phyloP scores from a whole-genome alignment of 805 yeast genomes.

The Ogataea paraovalis region DNA sequence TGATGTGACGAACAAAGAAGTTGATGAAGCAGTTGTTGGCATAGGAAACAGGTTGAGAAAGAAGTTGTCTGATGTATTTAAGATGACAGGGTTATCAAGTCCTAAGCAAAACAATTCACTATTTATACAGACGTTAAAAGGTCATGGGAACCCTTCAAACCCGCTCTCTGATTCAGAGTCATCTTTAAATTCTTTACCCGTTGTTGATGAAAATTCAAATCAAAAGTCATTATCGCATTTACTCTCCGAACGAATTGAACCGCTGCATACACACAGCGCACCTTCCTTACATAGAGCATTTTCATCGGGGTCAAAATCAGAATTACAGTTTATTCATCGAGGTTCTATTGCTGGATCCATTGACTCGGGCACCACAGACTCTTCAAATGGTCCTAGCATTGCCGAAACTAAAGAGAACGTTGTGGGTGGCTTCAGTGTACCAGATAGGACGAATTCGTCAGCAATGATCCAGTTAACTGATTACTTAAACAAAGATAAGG shows the following conservation, averaged over 20 bases:
- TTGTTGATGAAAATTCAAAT: not conserved
- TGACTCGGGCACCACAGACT: constrained; percentile 3
- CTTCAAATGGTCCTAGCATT: constrained; percentile 25
- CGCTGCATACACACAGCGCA: not conserved
- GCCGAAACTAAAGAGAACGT: constrained; percentile 22
- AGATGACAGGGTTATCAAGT: constrained; percentile 14
- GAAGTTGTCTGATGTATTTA: constrained; percentile 42
- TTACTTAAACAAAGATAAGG: constrained; percentile 13
- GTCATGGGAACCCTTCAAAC: constrained; percentile 12
- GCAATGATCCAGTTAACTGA: constrained; percentile 21
- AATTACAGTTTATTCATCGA: constrained; percentile 6
- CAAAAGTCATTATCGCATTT: not conserved
- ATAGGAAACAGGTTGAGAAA: constrained; percentile 62
- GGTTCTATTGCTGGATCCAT: constrained; percentile 18
- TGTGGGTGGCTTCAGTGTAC: constrained; percentile 14
- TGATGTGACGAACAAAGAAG: constrained; percentile 61
- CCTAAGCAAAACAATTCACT: constrained; percentile 14
- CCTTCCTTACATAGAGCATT: not conserved
- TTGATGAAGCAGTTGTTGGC: constrained; percentile 78
- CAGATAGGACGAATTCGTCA: constrained; percentile 13
- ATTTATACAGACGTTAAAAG: not conserved
- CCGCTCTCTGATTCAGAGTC: constrained; percentile 14
- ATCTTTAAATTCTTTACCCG: constrained; percentile 5
- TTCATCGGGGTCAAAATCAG: not conserved
- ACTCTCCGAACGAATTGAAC: not conserved